Conservation (phyloP, 2,329 filamentous ascomycete genomes). For the Alternaria alternata region DNA sequence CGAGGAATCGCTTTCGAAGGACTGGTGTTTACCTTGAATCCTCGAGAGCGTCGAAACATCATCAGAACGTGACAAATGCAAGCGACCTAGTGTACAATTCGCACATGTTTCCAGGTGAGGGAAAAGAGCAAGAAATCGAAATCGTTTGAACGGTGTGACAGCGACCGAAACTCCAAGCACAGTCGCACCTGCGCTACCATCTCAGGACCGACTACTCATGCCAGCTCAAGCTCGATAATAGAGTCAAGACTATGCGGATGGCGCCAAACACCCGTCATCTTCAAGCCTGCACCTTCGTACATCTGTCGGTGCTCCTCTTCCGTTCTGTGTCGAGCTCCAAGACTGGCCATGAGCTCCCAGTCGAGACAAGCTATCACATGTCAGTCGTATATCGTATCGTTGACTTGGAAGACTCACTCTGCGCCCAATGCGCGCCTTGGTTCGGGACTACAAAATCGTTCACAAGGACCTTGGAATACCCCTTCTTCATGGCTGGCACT, state of each 20-base stretch:
- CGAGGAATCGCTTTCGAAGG: too few relatives aligned
- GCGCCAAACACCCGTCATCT: conserved; percentile 29
- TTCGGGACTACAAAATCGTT: conserved; percentile 41
- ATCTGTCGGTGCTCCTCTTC: conserved; percentile 29
- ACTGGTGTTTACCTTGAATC: too few relatives aligned
- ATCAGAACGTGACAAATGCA: too few relatives aligned
- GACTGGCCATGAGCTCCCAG: conserved; percentile 35
- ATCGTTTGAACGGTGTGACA: too few relatives aligned
- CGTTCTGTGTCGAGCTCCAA: conserved; percentile 36
- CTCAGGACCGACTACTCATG: too few relatives aligned
- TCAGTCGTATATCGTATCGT: neutral
- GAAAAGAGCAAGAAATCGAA: too few relatives aligned
- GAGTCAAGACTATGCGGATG: conserved; percentile 32
- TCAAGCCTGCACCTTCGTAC: conserved; percentile 31
- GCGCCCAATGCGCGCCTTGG: conserved; percentile 33
- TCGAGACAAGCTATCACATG: conserved; percentile 25
- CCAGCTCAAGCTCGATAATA: conserved; percentile 34
- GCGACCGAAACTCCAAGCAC: too few relatives aligned
- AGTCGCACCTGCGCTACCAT: too few relatives aligned
- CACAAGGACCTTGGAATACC: conserved; percentile 39
- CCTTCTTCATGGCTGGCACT: conserved; percentile 37
- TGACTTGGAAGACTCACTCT: conserved; percentile 20
- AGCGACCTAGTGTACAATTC: too few relatives aligned
- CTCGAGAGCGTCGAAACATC: too few relatives aligned
- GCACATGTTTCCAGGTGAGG: too few relatives aligned